Base-by-base conservation (phyloP, 2,329 filamentous ascomycete species). In the Karstenula rhodostoma region DNA sequence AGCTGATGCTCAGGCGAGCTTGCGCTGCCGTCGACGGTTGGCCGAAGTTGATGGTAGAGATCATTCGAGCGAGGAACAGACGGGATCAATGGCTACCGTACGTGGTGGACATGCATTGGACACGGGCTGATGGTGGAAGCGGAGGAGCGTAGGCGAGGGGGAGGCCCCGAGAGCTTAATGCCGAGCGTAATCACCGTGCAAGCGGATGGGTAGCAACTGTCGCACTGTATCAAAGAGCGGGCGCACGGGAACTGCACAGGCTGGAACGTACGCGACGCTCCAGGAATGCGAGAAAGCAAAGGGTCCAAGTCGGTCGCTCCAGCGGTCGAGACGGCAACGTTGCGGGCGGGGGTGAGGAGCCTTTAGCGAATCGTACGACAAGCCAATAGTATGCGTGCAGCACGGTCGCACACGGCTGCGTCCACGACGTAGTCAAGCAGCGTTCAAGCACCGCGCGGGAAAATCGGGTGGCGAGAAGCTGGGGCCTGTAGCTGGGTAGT, bases 1-100 rank as follows among this genome's bases (percentile, higher is more conserved):
- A 78, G 71, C 76, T 77, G 61, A 73, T 77, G 72, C 77, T 79
- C 72, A 76, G 62, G 58, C 75, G 72, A 67, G 63, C 64, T 60
- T 70, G 67, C 56, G 68, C 70, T 69, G 66, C 67, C 60, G 73
- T 65, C 65, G 70, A 73, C 70, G 71, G 67, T 61, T 73, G 74
- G 64, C 76, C 74, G 67, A 76, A 74, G 48, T 72, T 70, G 40
- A 72, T 56, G 44, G 71, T 73, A 23, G 75, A 73, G 67, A 69
- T 74, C 75, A 78, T 78, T 67, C 69, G 73, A 66, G 60, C 73
- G 63, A 60, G 57, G 57, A 50, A 54, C 61, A 42, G 27, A 13
- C 50, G 42, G 56, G 25, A 59, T 65, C 55, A 63, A 62, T 60
- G 61, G 62, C 66, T 73, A 70, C 51, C 62, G 58, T 55, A 23